Evolutionary conservation across 1,284 basidiomycete genomes (phyloP), one percentile per base, ranked within the genome.

Genomic region (Puccinia novopanici): DNA sequence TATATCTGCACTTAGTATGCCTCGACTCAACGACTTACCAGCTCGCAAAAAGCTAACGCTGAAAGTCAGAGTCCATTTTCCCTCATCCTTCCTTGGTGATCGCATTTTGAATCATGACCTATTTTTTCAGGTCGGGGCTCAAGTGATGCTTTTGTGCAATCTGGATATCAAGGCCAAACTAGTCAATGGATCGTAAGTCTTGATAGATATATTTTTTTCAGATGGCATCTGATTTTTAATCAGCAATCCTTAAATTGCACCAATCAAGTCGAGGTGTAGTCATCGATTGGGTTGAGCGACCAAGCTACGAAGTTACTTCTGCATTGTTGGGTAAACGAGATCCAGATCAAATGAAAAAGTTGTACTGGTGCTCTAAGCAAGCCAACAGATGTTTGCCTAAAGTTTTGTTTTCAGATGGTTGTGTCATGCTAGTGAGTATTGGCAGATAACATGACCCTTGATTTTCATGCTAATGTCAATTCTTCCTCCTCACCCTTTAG

Each of bases 251-350:
- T 22, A 9, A 82, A 82, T 0, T 73, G 82, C 12, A 81, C 82
- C 82, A 82, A 63, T 81, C 82, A 3, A 82, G 81, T 4, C 81
- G 83, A 27, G 83, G 83, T n/a, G 83, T 83, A 48, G 82, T 84
- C 37, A 83, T 84, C 37, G 83, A 82, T 75, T 84, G 82, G 82
- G 65, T 82, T 45, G 50, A 42, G 70, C 75, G 55, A 75, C 77
- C 57, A 54, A 37, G 50, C 40, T 73, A 15, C 65, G 52, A 50
- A 67, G 40, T 52, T 10, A 48, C 73, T 42, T 48, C 55, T 54
- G n/a, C 37, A 19, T 13, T 50, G 3, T 63, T 42, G 52, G 27
- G 55, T 42, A 63, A 54, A 34, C 45, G 45, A 54, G 61, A 74
- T 40, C 24, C 19, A n/a, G 63, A 48, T 27, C 57, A 30, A 19